A percentile compares a stretch with the other conserved stretches of the same genome.
Evolutionary conservation across 768 basidiomycete genomes (phyloP).

Genomic region (Trametes punicea): DNA sequence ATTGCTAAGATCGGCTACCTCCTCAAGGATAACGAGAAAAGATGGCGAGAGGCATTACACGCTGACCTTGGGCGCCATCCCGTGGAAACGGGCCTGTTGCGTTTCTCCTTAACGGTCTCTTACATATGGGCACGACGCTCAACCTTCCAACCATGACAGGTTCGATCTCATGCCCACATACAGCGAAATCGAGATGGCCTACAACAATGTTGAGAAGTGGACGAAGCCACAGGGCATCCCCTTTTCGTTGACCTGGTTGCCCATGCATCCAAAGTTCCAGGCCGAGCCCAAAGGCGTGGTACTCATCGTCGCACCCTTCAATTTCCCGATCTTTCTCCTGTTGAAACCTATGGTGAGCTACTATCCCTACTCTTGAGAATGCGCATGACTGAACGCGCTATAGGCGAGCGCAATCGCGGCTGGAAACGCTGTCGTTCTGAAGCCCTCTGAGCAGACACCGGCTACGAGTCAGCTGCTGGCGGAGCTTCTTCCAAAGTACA

Average conservation of each 20-base stretch:
- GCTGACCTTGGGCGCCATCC: slow-evolving; percentile 62
- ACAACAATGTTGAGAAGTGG: slow-evolving; percentile 72
- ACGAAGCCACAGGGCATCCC: slow-evolving; percentile 57
- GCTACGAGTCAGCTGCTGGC: slow-evolving; percentile 54
- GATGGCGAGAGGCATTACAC: slow-evolving; percentile 54
- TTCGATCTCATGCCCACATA: slow-evolving; percentile 29
- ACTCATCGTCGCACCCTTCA: slow-evolving; percentile 69
- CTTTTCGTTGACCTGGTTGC: slow-evolving; percentile 52
- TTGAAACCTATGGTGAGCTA: slow-evolving; percentile 55
- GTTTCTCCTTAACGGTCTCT: neutral
- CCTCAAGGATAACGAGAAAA: slow-evolving; percentile 65
- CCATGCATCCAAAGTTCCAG: slow-evolving; percentile 59
- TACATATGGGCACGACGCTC: neutral
- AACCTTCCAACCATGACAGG: neutral
- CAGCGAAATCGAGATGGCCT: slow-evolving; percentile 48
- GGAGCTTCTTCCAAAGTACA: slow-evolving; percentile 69
- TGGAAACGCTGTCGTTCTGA: slow-evolving; percentile 67
- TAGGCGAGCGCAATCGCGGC: slow-evolving; percentile 68
- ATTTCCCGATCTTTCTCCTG: slow-evolving; percentile 64
- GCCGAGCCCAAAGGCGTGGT: slow-evolving; percentile 78
- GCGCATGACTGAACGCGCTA: neutral
- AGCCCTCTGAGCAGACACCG: slow-evolving; percentile 71
- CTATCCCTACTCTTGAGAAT: neutral
- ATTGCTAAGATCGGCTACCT: slow-evolving; percentile 72
- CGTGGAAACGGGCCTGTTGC: slow-evolving; percentile 52